Evolutionary conservation across 768 basidiomycete genomes (phyloP).

Genomic region (Naganishia vaughanmartiniae): DNA sequence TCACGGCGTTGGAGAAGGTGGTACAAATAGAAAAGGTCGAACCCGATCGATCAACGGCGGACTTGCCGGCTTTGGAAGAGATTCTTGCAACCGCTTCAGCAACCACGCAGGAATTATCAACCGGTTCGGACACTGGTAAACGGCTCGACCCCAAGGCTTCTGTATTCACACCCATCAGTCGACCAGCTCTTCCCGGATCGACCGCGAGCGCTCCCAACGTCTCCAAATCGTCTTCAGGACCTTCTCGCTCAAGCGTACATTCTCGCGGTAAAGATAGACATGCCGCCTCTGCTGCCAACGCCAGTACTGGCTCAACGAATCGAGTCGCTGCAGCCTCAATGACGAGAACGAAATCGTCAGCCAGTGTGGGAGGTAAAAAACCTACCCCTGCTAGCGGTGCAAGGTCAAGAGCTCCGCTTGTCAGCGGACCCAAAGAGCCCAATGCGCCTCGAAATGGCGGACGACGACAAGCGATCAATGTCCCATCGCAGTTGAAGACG

Average conservation of each 20-base stretch:
- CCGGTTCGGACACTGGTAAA: not conserved
- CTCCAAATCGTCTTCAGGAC: not conserved
- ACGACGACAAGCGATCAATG: slow-evolving; percentile 8
- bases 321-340: not conserved
- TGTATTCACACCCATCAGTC: not conserved
- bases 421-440: not conserved
- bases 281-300: not conserved
- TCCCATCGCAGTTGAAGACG: slow-evolving; percentile 5
- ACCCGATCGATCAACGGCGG: slow-evolving; percentile 8
- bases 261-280: not conserved
- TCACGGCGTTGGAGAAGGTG: not conserved
- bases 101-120: not conserved
- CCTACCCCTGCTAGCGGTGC: not conserved
- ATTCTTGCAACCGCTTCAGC: not conserved
- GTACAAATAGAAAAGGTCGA: slow-evolving; percentile 7
- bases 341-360: not conserved
- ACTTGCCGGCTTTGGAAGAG: slow-evolving; percentile 7
- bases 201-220: not conserved
- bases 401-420: not conserved
- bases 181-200: not conserved
- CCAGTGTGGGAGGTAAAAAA: not conserved
- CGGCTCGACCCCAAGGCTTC: slow-evolving; percentile 19
- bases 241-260: not conserved
- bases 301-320: not conserved
- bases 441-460: not conserved